Base-by-base conservation (phyloP, 768 basidiomycete genomes). In the Boletus rubroflammeus region DNA sequence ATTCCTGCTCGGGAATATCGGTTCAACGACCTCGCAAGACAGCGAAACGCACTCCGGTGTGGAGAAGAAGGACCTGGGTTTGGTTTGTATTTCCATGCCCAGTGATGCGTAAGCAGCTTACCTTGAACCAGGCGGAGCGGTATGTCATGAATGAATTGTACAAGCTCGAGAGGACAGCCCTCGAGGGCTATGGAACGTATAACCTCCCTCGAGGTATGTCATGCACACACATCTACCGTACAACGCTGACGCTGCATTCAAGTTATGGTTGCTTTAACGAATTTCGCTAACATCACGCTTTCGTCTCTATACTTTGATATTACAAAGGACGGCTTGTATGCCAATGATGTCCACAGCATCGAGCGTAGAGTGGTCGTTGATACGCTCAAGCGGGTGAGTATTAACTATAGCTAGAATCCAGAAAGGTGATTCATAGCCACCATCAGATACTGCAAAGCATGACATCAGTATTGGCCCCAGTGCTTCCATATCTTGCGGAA, bases 281-380 rank as follows among this genome's bases (percentile, higher is more conserved):
- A 86, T 58, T 98, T 97, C 59, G 81, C 85, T 28, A 93, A 92
- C 62, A 78, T 84, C 54, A 90, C 88, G 0, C 77, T 98, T 21
- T 98, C 96, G 0, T 86, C 93, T 0, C 73, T 96, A 31, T 98
- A 98, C 71, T 91, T 98, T 58, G 93, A 95, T 63, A 84, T 90
- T 46, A 90, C 84, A 32, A 97, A 97, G 68, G 96, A 98, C 68
- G 79, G 80, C 42, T 73, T 99, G 10, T 98, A 99, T 64, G 90
- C 91, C 32, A 79, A 90, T 61, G 65, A 73, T 9, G 51, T 71
- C 3, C 61, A 76, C 21, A 80, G 80, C 54, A 60, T 68, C 3
- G 76, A 82, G 39, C 83, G 96, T 14, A 76, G 81, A 46, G 81
- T 80, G 1, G 78, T 90, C 14, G 68, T 93, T 7, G 82, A 86